Base-by-base conservation (phyloP, 495 filamentous ascomycete species). In the Hypoxylon rickii region DNA sequence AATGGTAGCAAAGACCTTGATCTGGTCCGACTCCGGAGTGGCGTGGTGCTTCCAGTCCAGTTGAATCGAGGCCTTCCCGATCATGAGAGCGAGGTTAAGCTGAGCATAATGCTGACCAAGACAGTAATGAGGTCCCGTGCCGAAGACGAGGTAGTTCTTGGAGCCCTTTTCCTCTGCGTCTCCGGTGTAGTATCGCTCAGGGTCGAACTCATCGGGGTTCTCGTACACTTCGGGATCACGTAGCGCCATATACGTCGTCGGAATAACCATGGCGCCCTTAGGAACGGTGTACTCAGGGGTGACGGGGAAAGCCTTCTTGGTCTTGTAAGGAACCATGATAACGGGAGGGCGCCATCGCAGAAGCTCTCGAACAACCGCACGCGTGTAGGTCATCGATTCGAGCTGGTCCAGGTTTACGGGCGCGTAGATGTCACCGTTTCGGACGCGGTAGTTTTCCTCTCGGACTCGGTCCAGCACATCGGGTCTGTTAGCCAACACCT, bases 61-160 rank as follows among this genome's bases (percentile, higher is more conserved):
- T 61, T 85, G 78, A 69, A 96, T 79, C 63, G 89, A 89, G n/a
- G 95, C 90, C 79, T 95, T 97, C 44, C 92, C 93, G 66, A 98
- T 83, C 83, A 97, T 90, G 3, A 89, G 84, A 69, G 88, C 93
- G 58, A 98, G 78, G 66, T 96, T 95, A 43, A 89, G 74, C 65
- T 87, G 83, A n/a, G 92, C 94, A 66, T 97, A 98, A 41, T 85
- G 87, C 76, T 97, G 94, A 40, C 94, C 94, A 43, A 98, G 79
- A 69, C 94, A 98, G 75, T 97, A 97, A 77, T 98, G 94, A 58
- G 94, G 89, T 10, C 94, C 94, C 4, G 90, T 94, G 56, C 94
- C 94, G 62, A 98, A 98, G 20, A 98, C 92, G 33, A 98, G 81
- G 82, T 87, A 98, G 77, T 98, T 98, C 86, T 97, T 98, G 55